Base-by-base conservation (phyloP, 768 basidiomycete genomes). In the Lactarius quietus region DNA sequence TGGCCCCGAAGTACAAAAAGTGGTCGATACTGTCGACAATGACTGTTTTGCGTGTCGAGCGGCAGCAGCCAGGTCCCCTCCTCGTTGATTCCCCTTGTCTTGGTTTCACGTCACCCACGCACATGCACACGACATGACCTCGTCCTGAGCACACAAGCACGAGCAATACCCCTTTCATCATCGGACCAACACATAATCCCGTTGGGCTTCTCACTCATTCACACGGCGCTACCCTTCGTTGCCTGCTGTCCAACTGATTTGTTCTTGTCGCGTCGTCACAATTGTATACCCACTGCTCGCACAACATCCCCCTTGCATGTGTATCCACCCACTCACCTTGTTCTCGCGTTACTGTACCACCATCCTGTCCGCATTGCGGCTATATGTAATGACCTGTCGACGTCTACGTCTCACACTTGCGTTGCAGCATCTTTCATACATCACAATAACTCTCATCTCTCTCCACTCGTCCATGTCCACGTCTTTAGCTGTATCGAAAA, bases 31-130 rank as follows among this genome's bases (percentile, higher is more conserved):
- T 48, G 87, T 90, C 70, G 82, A 90, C 70, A 87, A 90, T 59
- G 86, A 78, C 65, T 92, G 89, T 73, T 86, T 82, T 70, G 82
- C 84, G 54, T 92, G 89, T 74, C 83, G 85, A 41, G 82, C 86
- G 63, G 87, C 88, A 12, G 79, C 79, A 52, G 77, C 75, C 33
- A 77, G 77, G 35, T 64, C 58, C 0, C 51, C 53, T 33, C 65
- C 56, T 43, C 61, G 57, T 33, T 66, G 48, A 62, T 18, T n/a
- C 8, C 18, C 45, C n/a, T 28, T 12, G 55, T 38, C 35, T 41
- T 38, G 36, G 20, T 43, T 31, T 43, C 38, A 54, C 52, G 20
- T 28, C 18, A 33, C 33, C 3, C 33, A 8, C 33, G 8, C 33
- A 33, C 45, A 33, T n/a, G 41, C 36, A 15, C 29, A 31, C 33